phyloP scores from a whole-genome alignment of 352 stramenopile genomes.

The Saprolegnia diclina region DNA sequence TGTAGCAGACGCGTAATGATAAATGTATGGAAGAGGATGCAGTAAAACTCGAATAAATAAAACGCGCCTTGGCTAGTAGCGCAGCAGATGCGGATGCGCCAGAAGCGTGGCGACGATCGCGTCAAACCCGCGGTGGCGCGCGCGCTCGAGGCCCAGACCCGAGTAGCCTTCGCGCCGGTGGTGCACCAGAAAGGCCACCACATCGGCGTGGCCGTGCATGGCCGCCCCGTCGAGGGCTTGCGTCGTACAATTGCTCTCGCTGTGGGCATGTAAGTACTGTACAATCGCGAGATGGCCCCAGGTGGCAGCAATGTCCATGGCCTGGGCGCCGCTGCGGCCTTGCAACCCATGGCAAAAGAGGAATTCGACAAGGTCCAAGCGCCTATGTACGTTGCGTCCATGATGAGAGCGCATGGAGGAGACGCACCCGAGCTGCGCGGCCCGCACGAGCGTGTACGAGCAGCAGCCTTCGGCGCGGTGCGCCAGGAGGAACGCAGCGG shows the following conservation, averaged over 20 bases:
- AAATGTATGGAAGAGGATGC: slow-evolving; percentile 2
- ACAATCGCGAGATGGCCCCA: slow-evolving; percentile 27
- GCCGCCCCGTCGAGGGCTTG: slow-evolving; percentile 25
- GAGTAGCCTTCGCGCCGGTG: slow-evolving; percentile 24
- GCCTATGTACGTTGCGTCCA: background rate
- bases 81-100: background rate
- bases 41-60: too few relatives aligned
- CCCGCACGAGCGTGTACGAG: slow-evolving; percentile 22
- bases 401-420: background rate
- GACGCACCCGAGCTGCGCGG: slow-evolving; percentile 16
- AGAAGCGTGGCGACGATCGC: background rate
- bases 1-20: slow-evolving; percentile 10
- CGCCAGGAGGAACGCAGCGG: background rate
- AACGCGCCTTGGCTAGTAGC: too few relatives aligned
- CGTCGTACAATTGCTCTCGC: slow-evolving; percentile 8
- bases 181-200: slow-evolving; percentile 14
- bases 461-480: slow-evolving; percentile 18
- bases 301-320: slow-evolving; percentile 24
- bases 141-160: background rate
- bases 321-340: slow-evolving; percentile 15
- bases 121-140: background rate
- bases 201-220: slow-evolving; percentile 19
- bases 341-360: background rate
- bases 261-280: slow-evolving; percentile 18
- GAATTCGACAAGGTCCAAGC: slow-evolving; percentile 14